phyloP scores from a whole-genome alignment of 352 stramenopile genomes.

The Phytophthora sp. region DNA sequence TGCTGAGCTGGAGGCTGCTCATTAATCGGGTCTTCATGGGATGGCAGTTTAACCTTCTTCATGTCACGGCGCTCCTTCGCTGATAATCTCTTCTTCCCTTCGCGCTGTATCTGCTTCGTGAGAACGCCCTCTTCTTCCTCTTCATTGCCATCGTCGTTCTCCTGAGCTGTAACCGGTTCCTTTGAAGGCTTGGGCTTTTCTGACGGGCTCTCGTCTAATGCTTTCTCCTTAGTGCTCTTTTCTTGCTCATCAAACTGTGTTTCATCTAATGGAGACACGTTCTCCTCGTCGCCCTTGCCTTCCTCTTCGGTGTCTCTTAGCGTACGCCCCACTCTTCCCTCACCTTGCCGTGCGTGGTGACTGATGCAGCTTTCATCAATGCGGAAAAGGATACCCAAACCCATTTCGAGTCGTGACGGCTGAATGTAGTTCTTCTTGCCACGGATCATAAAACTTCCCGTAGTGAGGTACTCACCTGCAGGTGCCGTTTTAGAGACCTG shows the following conservation, averaged over 20 bases:
- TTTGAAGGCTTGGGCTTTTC: constrained; percentile 3
- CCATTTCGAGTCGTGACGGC: constrained; percentile 90
- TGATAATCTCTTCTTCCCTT: constrained; percentile 66
- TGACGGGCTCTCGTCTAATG: not conserved
- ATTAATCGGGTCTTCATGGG: constrained; percentile 21
- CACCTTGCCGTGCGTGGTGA: constrained; percentile 50
- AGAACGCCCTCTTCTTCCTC: constrained; percentile 13
- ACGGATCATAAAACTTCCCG: constrained; percentile 97
- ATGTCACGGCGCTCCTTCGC: constrained; percentile 82
- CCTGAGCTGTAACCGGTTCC: constrained; percentile 8
- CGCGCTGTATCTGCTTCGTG: constrained; percentile 23
- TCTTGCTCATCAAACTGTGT: not conserved
- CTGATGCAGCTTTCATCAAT: constrained; percentile 86
- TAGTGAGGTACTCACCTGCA: constrained; percentile 96
- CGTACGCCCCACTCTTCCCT: constrained; percentile 26
- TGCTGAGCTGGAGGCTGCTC: constrained; percentile 19
- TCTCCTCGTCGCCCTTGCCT: constrained; percentile 21
- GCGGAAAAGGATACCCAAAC: constrained; percentile 91
- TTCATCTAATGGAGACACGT: not conserved
- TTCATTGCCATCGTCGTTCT: constrained; percentile 23
- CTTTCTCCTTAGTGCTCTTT: not conserved
- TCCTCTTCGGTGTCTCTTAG: constrained; percentile 21
- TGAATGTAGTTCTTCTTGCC: constrained; percentile 96
- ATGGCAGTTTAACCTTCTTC: constrained; percentile 65
- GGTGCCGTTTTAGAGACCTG: constrained; percentile 98